phyloP scores from a whole-genome alignment of 1,284 basidiomycete species.

The Farysia itapuensis region DNA sequence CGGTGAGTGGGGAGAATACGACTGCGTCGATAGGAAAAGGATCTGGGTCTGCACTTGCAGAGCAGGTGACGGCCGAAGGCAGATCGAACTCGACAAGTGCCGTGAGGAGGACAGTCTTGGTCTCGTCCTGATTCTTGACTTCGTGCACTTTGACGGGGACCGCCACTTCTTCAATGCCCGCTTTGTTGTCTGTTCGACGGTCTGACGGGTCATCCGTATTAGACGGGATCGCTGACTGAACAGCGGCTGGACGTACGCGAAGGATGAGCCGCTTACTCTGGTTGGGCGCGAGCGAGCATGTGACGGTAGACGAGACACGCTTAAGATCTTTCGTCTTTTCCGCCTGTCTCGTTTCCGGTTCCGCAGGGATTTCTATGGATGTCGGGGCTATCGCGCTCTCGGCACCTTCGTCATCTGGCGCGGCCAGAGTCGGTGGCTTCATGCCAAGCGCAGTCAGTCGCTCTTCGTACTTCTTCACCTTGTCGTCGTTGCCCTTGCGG shows the following conservation, averaged over 20 bases:
- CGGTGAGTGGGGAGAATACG: conserved; percentile 7
- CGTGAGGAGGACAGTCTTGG: conserved; percentile 38
- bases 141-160: conserved; percentile 53
- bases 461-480: conserved; percentile 63
- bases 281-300: conserved; percentile 43
- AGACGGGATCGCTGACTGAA: conserved; percentile 23
- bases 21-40: conserved; percentile 21
- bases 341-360: not conserved
- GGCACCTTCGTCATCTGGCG: not conserved
- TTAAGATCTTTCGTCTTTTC: conserved; percentile 33
- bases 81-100: conserved; percentile 34
- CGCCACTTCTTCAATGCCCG: conserved; percentile 36
- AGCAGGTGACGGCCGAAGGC: not conserved
- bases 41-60: not conserved
- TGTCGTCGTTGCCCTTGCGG: conserved; percentile 64
- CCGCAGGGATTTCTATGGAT: not conserved
- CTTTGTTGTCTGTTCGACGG: conserved; percentile 13
- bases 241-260: conserved; percentile 40
- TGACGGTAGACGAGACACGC: conserved; percentile 45
- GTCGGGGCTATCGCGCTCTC: not conserved
- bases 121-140: conserved; percentile 58
- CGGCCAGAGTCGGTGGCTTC: conserved; percentile 22
- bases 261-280: conserved; percentile 49
- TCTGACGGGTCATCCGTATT: conserved; percentile 22
- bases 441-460: conserved; percentile 62